Evolutionary conservation across 2,329 filamentous ascomycete species (phyloP).

Genomic region (Sporothrix phasma): DNA sequence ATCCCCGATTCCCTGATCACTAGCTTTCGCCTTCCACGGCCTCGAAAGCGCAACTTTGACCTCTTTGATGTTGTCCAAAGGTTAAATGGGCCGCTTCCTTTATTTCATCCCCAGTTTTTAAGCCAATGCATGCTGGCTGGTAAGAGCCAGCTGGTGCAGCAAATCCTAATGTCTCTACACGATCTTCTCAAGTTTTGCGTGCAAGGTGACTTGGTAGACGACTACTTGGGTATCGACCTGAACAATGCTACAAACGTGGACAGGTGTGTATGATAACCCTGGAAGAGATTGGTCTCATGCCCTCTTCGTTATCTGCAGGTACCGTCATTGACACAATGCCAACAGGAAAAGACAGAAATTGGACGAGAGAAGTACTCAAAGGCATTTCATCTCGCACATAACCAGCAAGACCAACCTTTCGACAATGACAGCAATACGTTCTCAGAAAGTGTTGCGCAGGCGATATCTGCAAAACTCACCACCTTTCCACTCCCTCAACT

Average conservation of each 20-base stretch:
- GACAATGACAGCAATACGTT: slow-evolving; percentile 53
- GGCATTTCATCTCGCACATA: slow-evolving; percentile 29
- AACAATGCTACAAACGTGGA: slow-evolving; percentile 43
- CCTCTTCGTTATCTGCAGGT: background rate
- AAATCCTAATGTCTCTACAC: slow-evolving; percentile 61
- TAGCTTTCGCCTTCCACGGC: slow-evolving; percentile 37
- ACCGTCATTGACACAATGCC: background rate
- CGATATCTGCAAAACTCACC: slow-evolving; percentile 68
- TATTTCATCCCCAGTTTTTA: slow-evolving; percentile 87
- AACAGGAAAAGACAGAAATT: background rate
- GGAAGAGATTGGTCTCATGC: too few relatives aligned
- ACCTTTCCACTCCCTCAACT: slow-evolving; percentile 67
- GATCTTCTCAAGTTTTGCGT: slow-evolving; percentile 73
- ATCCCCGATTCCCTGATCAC: slow-evolving; percentile 50
- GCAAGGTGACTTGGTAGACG: slow-evolving; percentile 70
- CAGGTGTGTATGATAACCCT: slow-evolving; percentile 20
- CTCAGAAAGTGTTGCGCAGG: slow-evolving; percentile 58
- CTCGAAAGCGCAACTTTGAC: slow-evolving; percentile 47
- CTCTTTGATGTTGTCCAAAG: slow-evolving; percentile 74
- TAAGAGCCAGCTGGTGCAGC: slow-evolving; percentile 61
- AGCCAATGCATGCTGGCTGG: slow-evolving; percentile 78
- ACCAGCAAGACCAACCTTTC: slow-evolving; percentile 23
- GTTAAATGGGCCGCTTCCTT: slow-evolving; percentile 75
- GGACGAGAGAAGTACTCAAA: slow-evolving; percentile 1
- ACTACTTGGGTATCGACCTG: slow-evolving; percentile 59